Conservation (phyloP, 2,329 filamentous ascomycete genomes). For the Penicillium aurantiogriseum region DNA sequence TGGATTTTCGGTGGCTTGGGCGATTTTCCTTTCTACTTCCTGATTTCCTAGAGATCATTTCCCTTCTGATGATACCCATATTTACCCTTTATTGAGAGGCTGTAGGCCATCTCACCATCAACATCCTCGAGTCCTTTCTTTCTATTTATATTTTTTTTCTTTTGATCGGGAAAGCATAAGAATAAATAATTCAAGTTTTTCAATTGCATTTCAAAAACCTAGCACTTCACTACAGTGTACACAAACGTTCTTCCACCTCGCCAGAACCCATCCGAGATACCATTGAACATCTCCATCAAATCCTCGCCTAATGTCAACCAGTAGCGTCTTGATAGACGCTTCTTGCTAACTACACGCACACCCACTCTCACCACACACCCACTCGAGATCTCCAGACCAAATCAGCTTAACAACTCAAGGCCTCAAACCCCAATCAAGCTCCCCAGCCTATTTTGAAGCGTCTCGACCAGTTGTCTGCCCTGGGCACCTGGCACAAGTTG, state of each 20-base stretch:
- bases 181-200: neutral
- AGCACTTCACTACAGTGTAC: neutral
- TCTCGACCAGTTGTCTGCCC: conserved; percentile 8
- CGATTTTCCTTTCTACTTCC: conserved; percentile 6
- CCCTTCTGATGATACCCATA: conserved; percentile 34
- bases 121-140: conserved; percentile 4
- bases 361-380: neutral
- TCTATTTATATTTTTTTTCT: neutral
- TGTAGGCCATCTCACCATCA: conserved; percentile 8
- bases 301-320: neutral
- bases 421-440: neutral
- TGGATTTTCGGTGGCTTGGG: neutral
- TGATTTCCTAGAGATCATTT: conserved; percentile 8
- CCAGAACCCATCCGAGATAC: neutral
- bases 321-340: neutral
- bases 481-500: conserved; percentile 23
- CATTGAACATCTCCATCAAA: neutral
- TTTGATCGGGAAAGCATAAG: neutral
- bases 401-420: neutral
- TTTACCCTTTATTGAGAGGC: conserved; percentile 14
- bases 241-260: neutral
- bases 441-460: conserved; percentile 17
- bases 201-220: neutral
- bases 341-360: neutral
- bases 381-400: neutral